Evolutionary conservation across 345 rosid species (phyloP).

Genomic region (Salix caprea): DNA sequence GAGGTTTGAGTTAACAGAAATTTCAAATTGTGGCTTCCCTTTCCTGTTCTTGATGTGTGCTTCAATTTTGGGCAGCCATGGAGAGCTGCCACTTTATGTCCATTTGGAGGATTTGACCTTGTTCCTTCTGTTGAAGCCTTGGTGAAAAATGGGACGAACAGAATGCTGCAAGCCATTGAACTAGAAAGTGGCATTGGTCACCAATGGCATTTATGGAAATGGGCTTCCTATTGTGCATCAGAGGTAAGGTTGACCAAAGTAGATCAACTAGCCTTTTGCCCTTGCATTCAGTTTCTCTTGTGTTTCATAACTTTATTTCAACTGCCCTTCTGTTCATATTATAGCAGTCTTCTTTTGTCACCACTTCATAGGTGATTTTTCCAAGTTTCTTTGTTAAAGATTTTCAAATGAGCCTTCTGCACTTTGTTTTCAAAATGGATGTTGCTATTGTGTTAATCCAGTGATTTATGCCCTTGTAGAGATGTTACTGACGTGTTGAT

Average conservation of each 20-base stretch:
- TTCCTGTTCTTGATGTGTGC: neutral
- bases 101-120: conserved; percentile 80
- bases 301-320: neutral
- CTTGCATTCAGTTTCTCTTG: neutral
- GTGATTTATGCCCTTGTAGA: neutral
- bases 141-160: conserved; percentile 69
- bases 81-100: conserved; percentile 89
- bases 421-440: neutral
- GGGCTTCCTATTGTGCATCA: conserved; percentile 94
- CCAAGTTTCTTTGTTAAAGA: neutral
- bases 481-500: neutral
- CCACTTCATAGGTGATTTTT: neutral
- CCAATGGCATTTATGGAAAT: conserved; percentile 89
- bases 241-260: conserved; percentile 47
- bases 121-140: conserved; percentile 84
- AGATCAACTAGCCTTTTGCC: neutral
- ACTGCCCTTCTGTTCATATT: neutral
- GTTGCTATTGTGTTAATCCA: neutral
- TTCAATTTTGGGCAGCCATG: conserved; percentile 58
- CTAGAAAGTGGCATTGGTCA: conserved; percentile 86
- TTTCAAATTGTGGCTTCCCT: neutral
- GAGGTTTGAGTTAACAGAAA: conserved; percentile 1
- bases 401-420: conserved; percentile 5
- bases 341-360: neutral
- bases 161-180: conserved; percentile 85